These are phyloP conservation scores for Cardamine resedifolia DNA, from an alignment of 345 rosid genomes.

Conservation along the genomic window DNA sequence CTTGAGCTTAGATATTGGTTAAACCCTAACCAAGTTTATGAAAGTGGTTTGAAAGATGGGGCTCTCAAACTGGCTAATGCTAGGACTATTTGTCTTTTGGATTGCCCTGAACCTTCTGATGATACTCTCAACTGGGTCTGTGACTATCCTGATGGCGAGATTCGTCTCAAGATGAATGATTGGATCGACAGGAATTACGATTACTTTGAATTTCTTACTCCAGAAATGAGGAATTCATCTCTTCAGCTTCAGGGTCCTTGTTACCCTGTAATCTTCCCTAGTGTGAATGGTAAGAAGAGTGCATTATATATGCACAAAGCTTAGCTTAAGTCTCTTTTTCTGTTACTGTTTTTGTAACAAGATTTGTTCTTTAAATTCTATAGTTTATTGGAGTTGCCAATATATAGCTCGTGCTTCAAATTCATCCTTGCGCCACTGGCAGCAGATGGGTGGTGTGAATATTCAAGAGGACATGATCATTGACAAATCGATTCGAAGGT, in stretches of 20 bases:
- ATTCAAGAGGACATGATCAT: constrained; percentile 80
- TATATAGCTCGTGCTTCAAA: constrained; percentile 86
- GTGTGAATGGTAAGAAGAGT: constrained; percentile 69
- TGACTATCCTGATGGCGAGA: constrained; percentile 98
- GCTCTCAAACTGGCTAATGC: constrained; percentile 72
- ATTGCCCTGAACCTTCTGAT: constrained; percentile 78
- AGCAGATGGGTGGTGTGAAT: constrained; percentile 87
- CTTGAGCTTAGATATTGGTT: constrained; percentile 87
- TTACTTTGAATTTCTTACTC: constrained; percentile 88
- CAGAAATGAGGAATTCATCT: constrained; percentile 88
- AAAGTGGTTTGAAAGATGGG: constrained; percentile 81
- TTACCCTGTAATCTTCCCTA: constrained; percentile 92
- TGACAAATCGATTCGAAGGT: constrained; percentile 77
- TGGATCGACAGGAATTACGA: constrained; percentile 92
- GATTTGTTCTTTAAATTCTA: not conserved
- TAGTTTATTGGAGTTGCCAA: constrained; percentile 98
- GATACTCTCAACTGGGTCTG: constrained; percentile 92
- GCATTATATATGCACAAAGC: not conserved
- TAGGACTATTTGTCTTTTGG: constrained; percentile 84
- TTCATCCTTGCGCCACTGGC: constrained; percentile 81
- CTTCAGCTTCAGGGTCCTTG: constrained; percentile 98
- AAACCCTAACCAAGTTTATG: constrained; percentile 95
- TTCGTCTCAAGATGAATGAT: constrained; percentile 67
- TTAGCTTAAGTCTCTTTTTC: not conserved
- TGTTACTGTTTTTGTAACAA: not conserved